Base-by-base conservation (phyloP, 2,329 filamentous ascomycete genomes). In the Alternaria angustiovoidea region DNA sequence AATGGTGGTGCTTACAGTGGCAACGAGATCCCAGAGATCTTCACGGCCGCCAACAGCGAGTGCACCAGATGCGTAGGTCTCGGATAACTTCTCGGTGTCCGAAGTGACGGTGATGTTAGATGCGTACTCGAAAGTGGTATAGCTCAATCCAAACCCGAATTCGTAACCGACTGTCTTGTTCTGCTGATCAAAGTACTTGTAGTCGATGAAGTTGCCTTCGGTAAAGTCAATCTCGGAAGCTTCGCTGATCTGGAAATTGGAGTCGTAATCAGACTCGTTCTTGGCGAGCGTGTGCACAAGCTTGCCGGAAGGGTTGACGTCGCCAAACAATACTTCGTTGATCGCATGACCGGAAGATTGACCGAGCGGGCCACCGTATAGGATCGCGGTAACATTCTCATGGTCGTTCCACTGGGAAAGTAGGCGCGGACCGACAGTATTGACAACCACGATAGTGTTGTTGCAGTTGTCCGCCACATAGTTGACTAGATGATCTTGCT, bases 241-340 rank as follows among this genome's bases (percentile, higher is more conserved):
- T 24, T 51, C 38, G 32, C 36, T 51, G 38, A 41, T 41, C 38
- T 22, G 2, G 5, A 30, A 51, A 14, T 28, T 26, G 12, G 16
- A 32, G 7, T 51, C 47, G 47, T 36, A 51, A 28, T 52, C 38
- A 11, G 38, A 42, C n/a, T 43, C 49, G n/a, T 34, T 52, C 49
- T 52, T 43, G 11, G 49, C 49, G n/a, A 52, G 12, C 9, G 24
- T 52, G 6, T 52, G 24, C 12, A 30, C 16, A 11, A 52, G 38
- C 4, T 26, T 22, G 26, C 49, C 38, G 28, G 26, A 42, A 12
- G 49, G 26, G 22, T 39, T 18, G 7, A n/a, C 34, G 14, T 52
- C 49, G 38, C 49, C 49, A n/a, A 30, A 43, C 4, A 52, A 5
- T 5, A 52, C 22, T 14, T n/a, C 22, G 8, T 28, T 26, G 22